Percentiles rank a stretch among this genome's conserved stretches.
Conservation (phyloP, 2,329 filamentous ascomycete genomes). For the Ophiostoma sp. region DNA sequence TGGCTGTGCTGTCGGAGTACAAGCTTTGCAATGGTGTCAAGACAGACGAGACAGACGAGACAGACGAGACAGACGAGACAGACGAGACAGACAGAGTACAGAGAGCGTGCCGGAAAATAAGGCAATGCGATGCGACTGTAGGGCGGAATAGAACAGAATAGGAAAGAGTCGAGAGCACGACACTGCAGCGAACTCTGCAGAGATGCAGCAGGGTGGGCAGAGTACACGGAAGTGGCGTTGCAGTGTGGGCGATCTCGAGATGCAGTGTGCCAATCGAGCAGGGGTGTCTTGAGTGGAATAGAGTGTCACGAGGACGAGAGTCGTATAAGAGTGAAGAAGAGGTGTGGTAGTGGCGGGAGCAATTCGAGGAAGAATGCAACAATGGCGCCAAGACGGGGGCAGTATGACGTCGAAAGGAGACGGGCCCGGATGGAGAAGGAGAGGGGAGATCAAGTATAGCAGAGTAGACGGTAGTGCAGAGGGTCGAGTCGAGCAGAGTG, state of each 20-base stretch:
- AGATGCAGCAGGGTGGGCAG: neutral
- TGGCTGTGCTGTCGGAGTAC: neutral
- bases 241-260: conserved; percentile 17
- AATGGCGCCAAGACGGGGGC: neutral
- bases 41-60: neutral
- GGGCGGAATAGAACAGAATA: neutral
- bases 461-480: neutral
- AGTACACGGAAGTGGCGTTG: conserved; percentile 10
- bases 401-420: conserved; percentile 9
- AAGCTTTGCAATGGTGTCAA: neutral
- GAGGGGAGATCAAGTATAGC: neutral
- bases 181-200: neutral
- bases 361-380: neutral
- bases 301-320: neutral
- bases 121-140: conserved; percentile 2
- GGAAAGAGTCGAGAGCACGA: neutral
- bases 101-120: neutral
- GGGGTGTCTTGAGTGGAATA: conserved; percentile 2
- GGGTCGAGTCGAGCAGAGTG: neutral
- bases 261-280: conserved; percentile 15
- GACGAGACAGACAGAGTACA: neutral
- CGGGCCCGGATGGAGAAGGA: conserved; percentile 7
- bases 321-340: neutral
- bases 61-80: neutral
- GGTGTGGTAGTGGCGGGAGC: neutral